A percentile compares a stretch with the other conserved stretches of the same genome.
These are phyloP conservation scores for Nicotiana sylvestris DNA, from an alignment of 257 asterid genomes.

Conservation along the genomic window DNA sequence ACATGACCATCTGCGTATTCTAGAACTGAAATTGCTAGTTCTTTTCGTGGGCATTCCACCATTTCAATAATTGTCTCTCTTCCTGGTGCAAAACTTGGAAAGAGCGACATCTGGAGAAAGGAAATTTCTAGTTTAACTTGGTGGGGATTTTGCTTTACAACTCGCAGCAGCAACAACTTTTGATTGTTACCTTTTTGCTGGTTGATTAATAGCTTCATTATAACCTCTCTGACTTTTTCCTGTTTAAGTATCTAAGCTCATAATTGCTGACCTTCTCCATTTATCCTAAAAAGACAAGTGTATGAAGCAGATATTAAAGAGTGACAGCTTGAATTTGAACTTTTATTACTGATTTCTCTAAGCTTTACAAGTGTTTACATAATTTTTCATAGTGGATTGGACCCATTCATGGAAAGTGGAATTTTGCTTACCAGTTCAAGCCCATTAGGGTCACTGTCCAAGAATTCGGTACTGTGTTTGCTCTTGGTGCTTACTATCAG, in stretches of 20 bases:
- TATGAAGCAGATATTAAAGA: constrained; percentile 6
- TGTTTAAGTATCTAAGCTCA: not conserved
- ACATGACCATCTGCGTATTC: constrained; percentile 1
- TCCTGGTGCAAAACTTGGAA: constrained; percentile 6
- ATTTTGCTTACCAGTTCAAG: constrained; percentile 7
- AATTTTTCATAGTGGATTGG: constrained; percentile 9
- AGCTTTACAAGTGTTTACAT: constrained; percentile 1
- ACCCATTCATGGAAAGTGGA: not conserved
- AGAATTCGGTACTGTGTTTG: not conserved
- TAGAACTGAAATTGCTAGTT: constrained; percentile 19
- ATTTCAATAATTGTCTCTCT: constrained; percentile 13
- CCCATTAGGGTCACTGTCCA: constrained; percentile 11
- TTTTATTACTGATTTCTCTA: not conserved
- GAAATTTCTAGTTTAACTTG: constrained; percentile 11
- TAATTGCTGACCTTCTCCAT: constrained; percentile 4
- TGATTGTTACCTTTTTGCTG: constrained; percentile 10
- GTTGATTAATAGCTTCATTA: not conserved
- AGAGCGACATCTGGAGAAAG: constrained; percentile 27
- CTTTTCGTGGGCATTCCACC: constrained; percentile 19
- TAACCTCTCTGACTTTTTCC: not conserved
- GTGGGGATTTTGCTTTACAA: not conserved
- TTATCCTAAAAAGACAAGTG: constrained; percentile 13
- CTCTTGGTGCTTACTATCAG: not conserved
- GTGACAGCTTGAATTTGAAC: not conserved
- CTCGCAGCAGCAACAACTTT: not conserved